phyloP scores from a whole-genome alignment of 257 asterid genomes.

The Plantago elongata region DNA sequence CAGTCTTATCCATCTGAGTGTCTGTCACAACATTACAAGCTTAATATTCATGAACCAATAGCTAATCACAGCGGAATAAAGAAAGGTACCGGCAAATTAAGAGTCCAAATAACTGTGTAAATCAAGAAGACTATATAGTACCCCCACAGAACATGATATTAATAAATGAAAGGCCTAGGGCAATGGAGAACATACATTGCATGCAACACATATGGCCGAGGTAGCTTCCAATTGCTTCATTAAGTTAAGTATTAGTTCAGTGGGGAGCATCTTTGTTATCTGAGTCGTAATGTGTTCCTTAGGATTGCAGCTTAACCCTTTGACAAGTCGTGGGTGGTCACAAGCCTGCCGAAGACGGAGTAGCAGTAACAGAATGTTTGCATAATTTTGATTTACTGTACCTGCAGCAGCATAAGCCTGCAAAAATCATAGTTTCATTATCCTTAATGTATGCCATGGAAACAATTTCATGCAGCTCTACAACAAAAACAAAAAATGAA shows the following conservation, averaged over 20 bases:
- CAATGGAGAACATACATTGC: constrained; percentile 54
- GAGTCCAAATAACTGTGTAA: too few relatives aligned
- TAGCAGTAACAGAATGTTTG: constrained; percentile 88
- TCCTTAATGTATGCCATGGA: neutral
- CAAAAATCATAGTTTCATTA: constrained; percentile 12
- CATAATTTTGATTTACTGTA: constrained; percentile 91
- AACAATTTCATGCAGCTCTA: neutral
- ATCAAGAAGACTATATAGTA: neutral
- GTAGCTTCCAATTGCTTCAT: constrained; percentile 64
- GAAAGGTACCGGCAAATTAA: too few relatives aligned
- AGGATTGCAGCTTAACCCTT: constrained; percentile 62
- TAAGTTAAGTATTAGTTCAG: constrained; percentile 46
- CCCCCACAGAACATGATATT: neutral
- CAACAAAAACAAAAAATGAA: neutral
- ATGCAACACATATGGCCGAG: constrained; percentile 63
- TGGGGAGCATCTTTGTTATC: constrained; percentile 61
- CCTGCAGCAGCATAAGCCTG: constrained; percentile 99
- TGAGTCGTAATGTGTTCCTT: constrained; percentile 54
- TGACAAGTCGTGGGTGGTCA: constrained; percentile 94
- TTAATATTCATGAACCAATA: too few relatives aligned
- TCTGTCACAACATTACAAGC: too few relatives aligned
- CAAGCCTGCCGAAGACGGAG: constrained; percentile 99
- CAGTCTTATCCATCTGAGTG: too few relatives aligned
- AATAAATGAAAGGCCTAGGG: neutral
- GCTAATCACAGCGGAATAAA: too few relatives aligned